Conservation (phyloP, 768 basidiomycete species). For the Panellus pusillus region DNA sequence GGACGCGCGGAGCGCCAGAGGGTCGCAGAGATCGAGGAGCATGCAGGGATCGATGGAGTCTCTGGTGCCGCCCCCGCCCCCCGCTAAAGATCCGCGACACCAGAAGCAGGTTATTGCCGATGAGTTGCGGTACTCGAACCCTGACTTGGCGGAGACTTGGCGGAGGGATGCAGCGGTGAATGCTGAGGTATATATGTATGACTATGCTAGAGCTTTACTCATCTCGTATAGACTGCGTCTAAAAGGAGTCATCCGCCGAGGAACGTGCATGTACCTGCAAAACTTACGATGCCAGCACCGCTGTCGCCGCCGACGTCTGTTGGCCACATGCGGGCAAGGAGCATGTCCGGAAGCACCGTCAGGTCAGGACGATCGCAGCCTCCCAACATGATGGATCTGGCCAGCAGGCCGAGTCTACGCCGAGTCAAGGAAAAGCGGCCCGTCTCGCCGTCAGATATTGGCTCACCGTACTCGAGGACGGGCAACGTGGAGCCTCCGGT, state of each 20-base stretch:
- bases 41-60: slow-evolving; percentile 11
- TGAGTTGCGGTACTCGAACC: slow-evolving; percentile 35
- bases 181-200: neutral
- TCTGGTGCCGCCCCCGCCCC: slow-evolving; percentile 11
- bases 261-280: slow-evolving; percentile 15
- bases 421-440: slow-evolving; percentile 13
- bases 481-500: slow-evolving; percentile 16
- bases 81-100: slow-evolving; percentile 12
- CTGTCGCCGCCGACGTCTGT: slow-evolving; percentile 13
- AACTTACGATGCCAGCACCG: slow-evolving; percentile 17
- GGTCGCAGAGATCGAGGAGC: slow-evolving; percentile 7
- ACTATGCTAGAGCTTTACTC: neutral
- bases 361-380: slow-evolving; percentile 11
- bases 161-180: slow-evolving; percentile 20
- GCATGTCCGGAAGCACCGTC: slow-evolving; percentile 16
- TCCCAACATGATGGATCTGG: slow-evolving; percentile 6
- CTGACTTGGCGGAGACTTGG: slow-evolving; percentile 32
- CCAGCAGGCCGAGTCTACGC: slow-evolving; percentile 9
- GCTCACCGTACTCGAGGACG: slow-evolving; percentile 11
- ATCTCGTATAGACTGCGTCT: neutral
- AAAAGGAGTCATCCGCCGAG: slow-evolving; percentile 16
- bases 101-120: slow-evolving; percentile 33
- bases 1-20: slow-evolving; percentile 12
- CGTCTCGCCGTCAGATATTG: slow-evolving; percentile 16
- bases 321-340: slow-evolving; percentile 8